A percentile compares a stretch with the other conserved stretches of the same genome.
Evolutionary conservation across 805 yeast genomes (phyloP).

Genomic region (Grigorovia jiainica): DNA sequence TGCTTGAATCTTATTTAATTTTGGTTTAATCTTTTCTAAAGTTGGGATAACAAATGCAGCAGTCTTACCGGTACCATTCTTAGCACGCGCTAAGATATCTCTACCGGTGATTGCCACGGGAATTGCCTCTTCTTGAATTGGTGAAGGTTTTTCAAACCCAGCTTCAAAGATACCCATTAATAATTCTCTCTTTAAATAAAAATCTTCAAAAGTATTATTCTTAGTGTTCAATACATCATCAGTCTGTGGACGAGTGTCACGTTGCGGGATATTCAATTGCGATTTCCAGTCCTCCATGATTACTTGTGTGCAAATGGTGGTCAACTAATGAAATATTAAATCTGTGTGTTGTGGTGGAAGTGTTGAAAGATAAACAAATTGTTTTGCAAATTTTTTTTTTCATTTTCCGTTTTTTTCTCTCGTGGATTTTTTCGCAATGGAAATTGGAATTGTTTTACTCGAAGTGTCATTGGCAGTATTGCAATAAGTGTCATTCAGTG

Average conservation of each 20-base stretch:
- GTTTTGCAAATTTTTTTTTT: too few relatives aligned
- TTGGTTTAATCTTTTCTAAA: constrained; percentile 80
- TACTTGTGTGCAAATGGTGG: not conserved
- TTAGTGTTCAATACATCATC: constrained; percentile 90
- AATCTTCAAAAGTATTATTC: constrained; percentile 87
- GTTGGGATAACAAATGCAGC: constrained; percentile 96
- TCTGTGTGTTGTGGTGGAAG: too few relatives aligned
- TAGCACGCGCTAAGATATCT: constrained; percentile 94
- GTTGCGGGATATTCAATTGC: constrained; percentile 63
- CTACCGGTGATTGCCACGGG: constrained; percentile 94
- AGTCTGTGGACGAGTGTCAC: constrained; percentile 92
- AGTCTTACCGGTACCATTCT: constrained; percentile 97
- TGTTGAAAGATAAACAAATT: too few relatives aligned
- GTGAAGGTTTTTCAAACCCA: constrained; percentile 96
- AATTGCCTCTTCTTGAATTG: constrained; percentile 94
- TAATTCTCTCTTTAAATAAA: constrained; percentile 81
- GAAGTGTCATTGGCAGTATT: too few relatives aligned
- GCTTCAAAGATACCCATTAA: constrained; percentile 98
- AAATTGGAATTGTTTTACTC: too few relatives aligned
- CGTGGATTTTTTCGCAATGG: too few relatives aligned
- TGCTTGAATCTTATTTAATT: constrained; percentile 77
- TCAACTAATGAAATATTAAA: too few relatives aligned
- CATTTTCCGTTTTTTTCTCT: too few relatives aligned
- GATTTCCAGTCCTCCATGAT: constrained; percentile 54
- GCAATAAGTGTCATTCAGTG: too few relatives aligned